These are phyloP conservation scores for Stagonosporopsis tanaceti DNA, from an alignment of 2,329 filamentous ascomycete species.

Conservation along the genomic window DNA sequence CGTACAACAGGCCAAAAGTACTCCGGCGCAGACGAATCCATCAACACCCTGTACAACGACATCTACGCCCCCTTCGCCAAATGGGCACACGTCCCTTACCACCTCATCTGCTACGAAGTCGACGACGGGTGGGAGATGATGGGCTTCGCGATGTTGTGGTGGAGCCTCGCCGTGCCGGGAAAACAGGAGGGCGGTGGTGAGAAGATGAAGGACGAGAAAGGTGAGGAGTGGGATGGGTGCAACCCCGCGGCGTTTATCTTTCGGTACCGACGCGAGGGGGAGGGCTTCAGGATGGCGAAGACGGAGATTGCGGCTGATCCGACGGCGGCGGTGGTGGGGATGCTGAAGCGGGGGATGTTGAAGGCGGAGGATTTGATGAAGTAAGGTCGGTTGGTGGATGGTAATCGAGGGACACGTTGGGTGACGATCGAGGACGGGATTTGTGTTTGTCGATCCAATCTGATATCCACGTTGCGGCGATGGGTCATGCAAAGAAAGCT, in stretches of 20 bases:
- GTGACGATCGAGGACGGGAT: too few species aligned
- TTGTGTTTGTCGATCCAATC: too few species aligned
- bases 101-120: conserved; percentile 18
- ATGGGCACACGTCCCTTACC: conserved; percentile 13
- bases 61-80: conserved; percentile 21
- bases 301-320: conserved; percentile 22
- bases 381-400: conserved; percentile 29
- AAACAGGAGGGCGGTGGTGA: conserved; percentile 6
- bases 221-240: conserved; percentile 23
- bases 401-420: too few species aligned
- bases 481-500: too few species aligned
- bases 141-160: conserved; percentile 19
- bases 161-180: conserved; percentile 15
- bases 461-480: too few species aligned
- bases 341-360: conserved; percentile 27
- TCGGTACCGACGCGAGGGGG: conserved; percentile 11
- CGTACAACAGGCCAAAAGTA: conserved; percentile 20
- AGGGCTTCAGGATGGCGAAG: conserved; percentile 8
- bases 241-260: conserved; percentile 20
- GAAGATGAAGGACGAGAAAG: conserved; percentile 13
- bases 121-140: conserved; percentile 23
- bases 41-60: conserved; percentile 5
- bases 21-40: conserved; percentile 11
- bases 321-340: conserved; percentile 14
- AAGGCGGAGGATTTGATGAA: conserved; percentile 26